phyloP scores from a whole-genome alignment of 345 rosid species.

The Cardiospermum halicacabum region DNA sequence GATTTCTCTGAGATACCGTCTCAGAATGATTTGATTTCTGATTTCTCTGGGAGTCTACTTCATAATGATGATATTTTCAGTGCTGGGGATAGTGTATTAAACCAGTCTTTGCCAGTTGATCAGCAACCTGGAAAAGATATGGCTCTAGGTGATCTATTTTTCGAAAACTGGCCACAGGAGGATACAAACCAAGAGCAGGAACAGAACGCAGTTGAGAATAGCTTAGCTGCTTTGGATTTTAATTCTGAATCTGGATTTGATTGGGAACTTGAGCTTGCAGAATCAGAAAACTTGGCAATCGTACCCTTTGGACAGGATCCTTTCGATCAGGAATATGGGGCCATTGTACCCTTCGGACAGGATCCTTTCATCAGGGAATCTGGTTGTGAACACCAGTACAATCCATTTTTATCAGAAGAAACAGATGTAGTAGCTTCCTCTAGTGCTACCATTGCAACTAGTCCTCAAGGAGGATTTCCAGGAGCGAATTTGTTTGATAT shows the following conservation, averaged over 20 bases:
- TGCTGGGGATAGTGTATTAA: conserved; percentile 24
- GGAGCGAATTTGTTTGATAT: conserved; percentile 19
- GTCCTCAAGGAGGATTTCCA: conserved; percentile 10
- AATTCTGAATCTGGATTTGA: conserved; percentile 23
- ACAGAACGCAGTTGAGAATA: conserved; percentile 8
- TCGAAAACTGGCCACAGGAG: conserved; percentile 37
- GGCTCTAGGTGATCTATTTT: conserved; percentile 26
- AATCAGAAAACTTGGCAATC: conserved; percentile 4
- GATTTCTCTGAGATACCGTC: conserved; percentile 30
- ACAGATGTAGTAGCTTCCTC: conserved; percentile 8
- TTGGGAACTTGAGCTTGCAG: conserved; percentile 59
- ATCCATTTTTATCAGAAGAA: conserved; percentile 48
- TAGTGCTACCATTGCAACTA: not conserved
- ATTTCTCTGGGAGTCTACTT: conserved; percentile 27
- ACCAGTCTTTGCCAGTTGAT: conserved; percentile 23
- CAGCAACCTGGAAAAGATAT: conserved; percentile 5
- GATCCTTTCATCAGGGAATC: conserved; percentile 9
- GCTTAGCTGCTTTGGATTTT: conserved; percentile 7
- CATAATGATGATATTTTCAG: conserved; percentile 17
- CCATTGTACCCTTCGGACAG: not conserved
- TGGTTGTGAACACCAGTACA: conserved; percentile 20
- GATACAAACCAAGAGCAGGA: conserved; percentile 8
- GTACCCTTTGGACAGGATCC: not conserved
- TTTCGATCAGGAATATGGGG: conserved; percentile 8
- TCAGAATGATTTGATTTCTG: conserved; percentile 17